Conservation (phyloP, 768 basidiomycete genomes). For the Calocybe gangraenosa region DNA sequence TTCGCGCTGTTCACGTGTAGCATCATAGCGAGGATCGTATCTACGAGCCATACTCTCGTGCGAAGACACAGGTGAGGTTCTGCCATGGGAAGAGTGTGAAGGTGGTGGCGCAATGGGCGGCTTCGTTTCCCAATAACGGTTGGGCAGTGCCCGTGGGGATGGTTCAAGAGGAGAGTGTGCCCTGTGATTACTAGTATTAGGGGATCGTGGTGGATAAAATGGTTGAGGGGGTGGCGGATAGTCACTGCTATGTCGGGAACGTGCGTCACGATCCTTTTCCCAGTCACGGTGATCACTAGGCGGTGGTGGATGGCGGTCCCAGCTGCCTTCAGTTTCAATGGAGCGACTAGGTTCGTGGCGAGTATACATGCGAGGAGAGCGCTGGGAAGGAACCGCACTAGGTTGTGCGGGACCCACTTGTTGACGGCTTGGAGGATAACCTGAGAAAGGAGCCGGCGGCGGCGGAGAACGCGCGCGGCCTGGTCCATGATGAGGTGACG, state of each 20-base stretch:
- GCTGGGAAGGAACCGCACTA: constrained; percentile 40
- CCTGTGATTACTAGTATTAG: constrained; percentile 28
- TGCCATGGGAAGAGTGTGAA: constrained; percentile 23
- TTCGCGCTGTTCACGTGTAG: constrained; percentile 38
- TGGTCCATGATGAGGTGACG: constrained; percentile 49
- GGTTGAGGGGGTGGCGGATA: constrained; percentile 31
- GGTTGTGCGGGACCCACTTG: constrained; percentile 51
- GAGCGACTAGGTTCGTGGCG: constrained; percentile 43
- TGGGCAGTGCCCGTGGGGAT: constrained; percentile 54
- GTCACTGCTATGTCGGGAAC: constrained; percentile 38
- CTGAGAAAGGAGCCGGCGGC: constrained; percentile 40
- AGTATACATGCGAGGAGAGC: constrained; percentile 56
- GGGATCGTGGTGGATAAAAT: constrained; percentile 41
- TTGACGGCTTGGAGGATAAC: constrained; percentile 43
- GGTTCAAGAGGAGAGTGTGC: constrained; percentile 52
- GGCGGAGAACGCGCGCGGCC: constrained; percentile 51
- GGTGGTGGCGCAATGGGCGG: constrained; percentile 30
- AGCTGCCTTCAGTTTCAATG: constrained; percentile 48
- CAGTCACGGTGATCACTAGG: constrained; percentile 47
- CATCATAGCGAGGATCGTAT: constrained; percentile 64
- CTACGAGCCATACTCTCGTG: constrained; percentile 45
- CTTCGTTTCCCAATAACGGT: constrained; percentile 62
- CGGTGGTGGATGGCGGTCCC: constrained; percentile 55
- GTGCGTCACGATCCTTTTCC: constrained; percentile 42
- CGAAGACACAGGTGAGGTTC: constrained; percentile 31